These are phyloP conservation scores for Lachnellula subtilissima DNA, from an alignment of 2,329 filamentous ascomycete genomes.

Conservation along the genomic window DNA sequence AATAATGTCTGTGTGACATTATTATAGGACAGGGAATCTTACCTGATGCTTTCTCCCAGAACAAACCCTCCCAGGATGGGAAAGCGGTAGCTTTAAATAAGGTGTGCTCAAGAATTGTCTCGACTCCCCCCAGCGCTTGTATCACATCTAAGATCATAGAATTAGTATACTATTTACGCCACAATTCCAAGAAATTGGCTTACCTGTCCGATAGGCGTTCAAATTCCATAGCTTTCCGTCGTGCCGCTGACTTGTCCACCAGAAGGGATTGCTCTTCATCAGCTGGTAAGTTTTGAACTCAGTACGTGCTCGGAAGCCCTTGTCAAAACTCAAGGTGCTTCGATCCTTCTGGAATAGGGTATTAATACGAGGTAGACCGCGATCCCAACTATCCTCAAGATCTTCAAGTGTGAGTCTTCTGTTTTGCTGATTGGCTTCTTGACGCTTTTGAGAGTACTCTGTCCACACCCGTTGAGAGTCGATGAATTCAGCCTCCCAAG, in stretches of 20 bases:
- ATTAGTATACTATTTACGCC: too few relatives aligned
- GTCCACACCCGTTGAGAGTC: slow-evolving; percentile 99
- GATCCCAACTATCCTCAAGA: slow-evolving; percentile 96
- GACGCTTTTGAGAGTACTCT: slow-evolving; percentile 95
- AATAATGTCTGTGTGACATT: too few relatives aligned
- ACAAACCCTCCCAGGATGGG: slow-evolving; percentile 92
- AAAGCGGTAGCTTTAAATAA: slow-evolving; percentile 97
- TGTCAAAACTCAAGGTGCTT: slow-evolving; percentile 95
- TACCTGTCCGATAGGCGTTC: slow-evolving; percentile 77
- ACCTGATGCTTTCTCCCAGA: slow-evolving; percentile 68
- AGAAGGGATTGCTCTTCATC: slow-evolving; percentile 99
- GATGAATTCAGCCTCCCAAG: slow-evolving; percentile 98
- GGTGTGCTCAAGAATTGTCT: slow-evolving; percentile 95
- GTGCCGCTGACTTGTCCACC: slow-evolving; percentile 97
- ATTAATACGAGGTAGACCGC: slow-evolving; percentile 94
- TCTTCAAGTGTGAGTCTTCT: slow-evolving; percentile 91
- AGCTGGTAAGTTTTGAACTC: slow-evolving; percentile 99
- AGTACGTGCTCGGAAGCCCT: slow-evolving; percentile 89
- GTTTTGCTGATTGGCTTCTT: slow-evolving; percentile 97
- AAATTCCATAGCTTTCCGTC: slow-evolving; percentile 98
- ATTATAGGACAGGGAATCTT: background rate
- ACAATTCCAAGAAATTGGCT: too few relatives aligned
- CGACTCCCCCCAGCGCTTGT: slow-evolving; percentile 85
- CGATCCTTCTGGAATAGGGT: slow-evolving; percentile 98
- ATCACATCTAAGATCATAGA: slow-evolving; percentile 64